Base-by-base conservation (phyloP, 352 stramenopile genomes). In the Phytophthora pini region DNA sequence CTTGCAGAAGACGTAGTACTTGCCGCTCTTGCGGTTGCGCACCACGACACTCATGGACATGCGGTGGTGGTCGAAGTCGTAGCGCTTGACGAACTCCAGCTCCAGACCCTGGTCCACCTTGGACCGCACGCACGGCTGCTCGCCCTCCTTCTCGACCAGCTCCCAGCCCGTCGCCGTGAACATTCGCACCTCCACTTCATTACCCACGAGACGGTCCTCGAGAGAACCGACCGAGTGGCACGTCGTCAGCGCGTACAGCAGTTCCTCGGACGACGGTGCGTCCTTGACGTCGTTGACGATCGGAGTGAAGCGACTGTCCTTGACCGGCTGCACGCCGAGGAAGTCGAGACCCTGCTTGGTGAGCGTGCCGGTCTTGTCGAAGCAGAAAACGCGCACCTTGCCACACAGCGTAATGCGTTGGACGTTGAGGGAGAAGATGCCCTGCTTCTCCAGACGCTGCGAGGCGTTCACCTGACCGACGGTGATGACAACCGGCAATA, bases 281-380 rank as follows among this genome's bases (percentile, higher is more conserved):
- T 66, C 82, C 56, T 61, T 81, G 52, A 76, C 84, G 46, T 79
- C 89, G 70, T 79, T 95, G 67, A 79, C 10, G 34, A 51, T 32
- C 61, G 57, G 66, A 82, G 84, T 39, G 51, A 60, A 46, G 47
- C 67, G 34, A 36, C 12, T 36, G 49, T 56, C n/a, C 17, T 32
- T 46, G 7, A 72, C 40, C 79, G 49, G 49, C 24, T 56, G 49
- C 12, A 56, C 74, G 10, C 72, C 61, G 11, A 90, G 61, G 65
- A 94, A 97, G 54, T 97, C 83, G 2, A 98, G 66, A 5, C 92
- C 92, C 45, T 97, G 76, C 59, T 97, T 93, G 24, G 92, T 98
- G 46, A 98, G 80, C n/a, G 92, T 98, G 13, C 92, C 92, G 1
- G 92, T 98, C 68, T 98, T 98, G 77, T 98, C 92, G 68, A 98